Conservation (phyloP, 345 rosid species). For the Tarenaya hassleriana region DNA sequence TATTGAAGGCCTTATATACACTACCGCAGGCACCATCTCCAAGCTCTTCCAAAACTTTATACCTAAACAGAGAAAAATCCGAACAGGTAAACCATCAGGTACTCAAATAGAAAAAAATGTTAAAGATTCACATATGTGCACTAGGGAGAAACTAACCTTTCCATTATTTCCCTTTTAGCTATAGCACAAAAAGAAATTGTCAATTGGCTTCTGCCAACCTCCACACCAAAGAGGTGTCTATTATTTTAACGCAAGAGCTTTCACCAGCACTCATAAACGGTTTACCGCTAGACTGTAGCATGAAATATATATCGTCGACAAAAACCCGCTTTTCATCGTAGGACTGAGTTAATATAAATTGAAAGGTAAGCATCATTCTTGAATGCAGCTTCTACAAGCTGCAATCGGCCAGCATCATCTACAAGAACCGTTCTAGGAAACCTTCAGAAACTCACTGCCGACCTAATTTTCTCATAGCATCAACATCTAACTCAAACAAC, state of each 20-base stretch:
- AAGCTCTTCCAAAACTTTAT: constrained; percentile 75
- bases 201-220: constrained; percentile 57
- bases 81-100: not conserved
- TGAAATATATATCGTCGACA: constrained; percentile 39
- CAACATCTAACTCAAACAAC: constrained; percentile 12
- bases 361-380: constrained; percentile 64
- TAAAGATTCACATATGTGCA: constrained; percentile 15
- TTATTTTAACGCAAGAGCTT: constrained; percentile 32
- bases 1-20: constrained; percentile 77
- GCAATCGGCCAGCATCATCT: constrained; percentile 52
- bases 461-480: too few species aligned
- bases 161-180: constrained; percentile 45
- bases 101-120: not conserved
- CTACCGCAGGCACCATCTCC: constrained; percentile 97
- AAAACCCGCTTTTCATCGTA: constrained; percentile 49
- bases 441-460: too few species aligned
- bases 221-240: constrained; percentile 47
- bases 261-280: constrained; percentile 34
- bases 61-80: constrained; percentile 35
- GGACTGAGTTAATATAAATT: constrained; percentile 38
- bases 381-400: constrained; percentile 73
- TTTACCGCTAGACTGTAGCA: constrained; percentile 61
- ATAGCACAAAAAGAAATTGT: constrained; percentile 39
- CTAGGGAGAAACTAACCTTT: constrained; percentile 45
- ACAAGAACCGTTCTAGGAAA: constrained; percentile 24